phyloP scores from a whole-genome alignment of 2,329 filamentous ascomycete genomes.

The Cladophialophora psammophila region DNA sequence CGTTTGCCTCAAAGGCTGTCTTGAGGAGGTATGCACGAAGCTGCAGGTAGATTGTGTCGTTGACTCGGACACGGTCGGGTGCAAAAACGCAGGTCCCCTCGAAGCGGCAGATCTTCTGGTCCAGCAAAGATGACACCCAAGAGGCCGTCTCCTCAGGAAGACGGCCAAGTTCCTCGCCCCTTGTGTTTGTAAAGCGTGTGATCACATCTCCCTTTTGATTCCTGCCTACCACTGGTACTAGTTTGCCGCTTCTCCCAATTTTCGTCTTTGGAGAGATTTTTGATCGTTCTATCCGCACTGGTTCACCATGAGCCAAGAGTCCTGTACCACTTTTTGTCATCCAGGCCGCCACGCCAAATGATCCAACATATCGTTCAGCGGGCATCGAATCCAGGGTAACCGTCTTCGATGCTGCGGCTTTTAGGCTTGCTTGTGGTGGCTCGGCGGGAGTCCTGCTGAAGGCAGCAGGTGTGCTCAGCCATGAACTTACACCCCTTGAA shows the following conservation, averaged over 20 bases:
- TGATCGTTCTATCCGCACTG: slow-evolving; percentile 85
- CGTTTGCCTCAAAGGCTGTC: slow-evolving; percentile 72
- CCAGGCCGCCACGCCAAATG: slow-evolving; percentile 92
- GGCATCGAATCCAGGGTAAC: slow-evolving; percentile 55
- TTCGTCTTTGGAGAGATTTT: slow-evolving; percentile 69
- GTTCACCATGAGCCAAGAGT: slow-evolving; percentile 80
- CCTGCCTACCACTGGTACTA: slow-evolving; percentile 49
- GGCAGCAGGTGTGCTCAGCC: slow-evolving; percentile 24
- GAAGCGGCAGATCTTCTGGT: slow-evolving; percentile 87
- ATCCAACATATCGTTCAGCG: slow-evolving; percentile 78
- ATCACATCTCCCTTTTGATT: slow-evolving; percentile 81
- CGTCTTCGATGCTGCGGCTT: slow-evolving; percentile 35
- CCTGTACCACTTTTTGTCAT: slow-evolving; percentile 81
- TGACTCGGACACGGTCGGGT: slow-evolving; percentile 82
- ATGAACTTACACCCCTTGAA: slow-evolving; percentile 27
- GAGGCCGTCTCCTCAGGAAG: slow-evolving; percentile 84
- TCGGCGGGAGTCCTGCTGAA: neutral
- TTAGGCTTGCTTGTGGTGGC: neutral
- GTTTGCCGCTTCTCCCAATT: slow-evolving; percentile 55
- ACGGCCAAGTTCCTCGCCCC: slow-evolving; percentile 83
- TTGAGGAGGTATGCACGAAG: slow-evolving; percentile 77
- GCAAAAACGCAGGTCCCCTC: slow-evolving; percentile 89
- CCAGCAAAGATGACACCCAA: slow-evolving; percentile 91
- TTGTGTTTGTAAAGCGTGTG: slow-evolving; percentile 84
- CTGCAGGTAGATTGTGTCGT: slow-evolving; percentile 94